Evolutionary conservation across 129 eudicot genomes (phyloP).

Genomic region (Chrysanthemum lavandulifolium): DNA sequence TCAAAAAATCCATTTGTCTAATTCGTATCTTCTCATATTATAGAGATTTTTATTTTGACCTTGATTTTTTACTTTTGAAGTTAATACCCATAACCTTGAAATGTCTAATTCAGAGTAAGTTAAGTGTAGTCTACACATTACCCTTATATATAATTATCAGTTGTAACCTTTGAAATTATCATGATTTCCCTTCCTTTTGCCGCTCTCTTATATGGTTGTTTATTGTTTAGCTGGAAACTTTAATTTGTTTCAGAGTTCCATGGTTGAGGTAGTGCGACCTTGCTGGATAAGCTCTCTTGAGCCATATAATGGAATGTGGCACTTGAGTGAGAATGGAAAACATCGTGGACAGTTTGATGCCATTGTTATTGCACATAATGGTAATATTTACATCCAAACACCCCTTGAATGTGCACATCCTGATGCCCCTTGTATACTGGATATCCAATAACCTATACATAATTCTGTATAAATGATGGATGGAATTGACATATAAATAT

Average conservation of each 20-base stretch:
- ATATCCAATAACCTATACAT: no score
- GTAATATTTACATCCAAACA: conserved; percentile 30
- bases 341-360: conserved; percentile 84
- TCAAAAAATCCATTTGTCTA: no score
- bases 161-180: background rate
- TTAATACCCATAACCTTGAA: background rate
- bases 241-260: conserved; percentile 48
- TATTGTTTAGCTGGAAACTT: conserved; percentile 10
- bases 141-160: background rate
- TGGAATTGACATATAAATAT: no score
- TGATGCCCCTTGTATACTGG: no score
- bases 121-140: background rate
- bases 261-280: conserved; percentile 82
- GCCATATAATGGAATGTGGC: conserved; percentile 93
- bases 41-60: background rate
- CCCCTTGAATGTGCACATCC: background rate
- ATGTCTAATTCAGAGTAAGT: background rate
- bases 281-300: conserved; percentile 93
- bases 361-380: conserved; percentile 92
- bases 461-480: no score
- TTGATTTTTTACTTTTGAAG: background rate
- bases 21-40: no score
- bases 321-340: conserved; percentile 90
- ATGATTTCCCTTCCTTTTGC: background rate
- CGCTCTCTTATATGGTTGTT: conserved; percentile 1